phyloP scores from a whole-genome alignment of 2,329 filamentous ascomycete genomes.

The Spiromastix sp. region DNA sequence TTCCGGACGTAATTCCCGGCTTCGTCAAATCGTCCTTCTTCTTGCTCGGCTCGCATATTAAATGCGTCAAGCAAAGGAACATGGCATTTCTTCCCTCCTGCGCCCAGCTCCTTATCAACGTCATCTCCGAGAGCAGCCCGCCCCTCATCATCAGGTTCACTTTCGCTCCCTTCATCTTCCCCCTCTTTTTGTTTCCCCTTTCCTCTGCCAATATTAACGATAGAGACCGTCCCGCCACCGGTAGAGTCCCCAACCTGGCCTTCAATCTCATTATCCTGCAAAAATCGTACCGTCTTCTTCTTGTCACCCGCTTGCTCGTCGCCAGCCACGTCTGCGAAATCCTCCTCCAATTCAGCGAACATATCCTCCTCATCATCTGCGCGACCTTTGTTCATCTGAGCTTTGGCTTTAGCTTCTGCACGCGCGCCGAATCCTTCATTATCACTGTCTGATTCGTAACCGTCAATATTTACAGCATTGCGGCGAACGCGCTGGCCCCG shows the following conservation, averaged over 20 bases:
- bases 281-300: conserved; percentile 50
- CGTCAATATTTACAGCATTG: conserved; percentile 90
- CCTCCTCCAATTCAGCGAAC: conserved; percentile 64
- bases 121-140: conserved; percentile 63
- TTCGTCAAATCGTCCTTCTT: conserved; percentile 88
- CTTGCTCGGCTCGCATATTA: conserved; percentile 82
- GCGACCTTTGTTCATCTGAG: conserved; percentile 23
- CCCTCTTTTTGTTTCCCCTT: conserved; percentile 44
- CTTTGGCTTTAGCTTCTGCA: conserved; percentile 49
- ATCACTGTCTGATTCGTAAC: conserved; percentile 87
- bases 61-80: conserved; percentile 93
- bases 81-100: conserved; percentile 82
- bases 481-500: conserved; percentile 67
- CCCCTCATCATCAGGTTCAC: conserved; percentile 54
- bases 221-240: conserved; percentile 57
- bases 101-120: conserved; percentile 79
- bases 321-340: conserved; percentile 43
- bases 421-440: conserved; percentile 80
- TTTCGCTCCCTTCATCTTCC: conserved; percentile 49
- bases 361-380: conserved; percentile 54
- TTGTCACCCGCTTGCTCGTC: conserved; percentile 43
- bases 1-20: conserved; percentile 85
- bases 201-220: conserved; percentile 45
- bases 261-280: conserved; percentile 57
- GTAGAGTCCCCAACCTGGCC: conserved; percentile 68